Evolutionary conservation across 352 stramenopile species (phyloP), one percentile per base, ranked within the genome.

Genomic region (Pelagophyceae sp.): DNA sequence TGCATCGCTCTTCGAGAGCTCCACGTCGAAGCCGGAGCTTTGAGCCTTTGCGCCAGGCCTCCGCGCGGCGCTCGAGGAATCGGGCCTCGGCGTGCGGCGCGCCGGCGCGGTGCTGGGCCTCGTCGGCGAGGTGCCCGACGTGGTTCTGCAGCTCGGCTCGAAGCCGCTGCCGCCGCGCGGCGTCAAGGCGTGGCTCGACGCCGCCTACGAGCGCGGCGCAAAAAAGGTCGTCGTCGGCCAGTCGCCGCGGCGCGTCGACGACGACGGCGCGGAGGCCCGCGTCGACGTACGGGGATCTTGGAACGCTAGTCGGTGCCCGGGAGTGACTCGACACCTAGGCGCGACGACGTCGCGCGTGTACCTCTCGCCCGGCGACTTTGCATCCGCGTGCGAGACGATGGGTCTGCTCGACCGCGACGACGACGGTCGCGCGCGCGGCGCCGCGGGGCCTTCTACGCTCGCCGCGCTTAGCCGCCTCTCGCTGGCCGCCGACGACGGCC

Each of bases 221-320:
- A 0, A 3, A 1, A 74, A 74, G 38, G 38, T 74, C 38, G 38
- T 74, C 35, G 67, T n/a, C 0, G 35, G 5, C 17, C 33, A 33
- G 67, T 33, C 17, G 2, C 67, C 1, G 1, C 11, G 27, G 11
- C 33, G 67, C 33, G 38, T 74, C 67, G 67, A 74, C 37, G 67
- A 74, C 67, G 67, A 74, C 37, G 33, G 33, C 23, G 45, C 45
- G 45, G 45, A 11, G n/a, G n/a, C n/a, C n/a, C n/a, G n/a, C n/a
- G n/a, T n/a, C n/a, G n/a, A n/a, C n/a, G n/a, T n/a, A n/a, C n/a
- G n/a, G n/a, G n/a, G n/a, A n/a, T n/a, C n/a, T n/a, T n/a, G n/a
- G n/a, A n/a, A n/a, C n/a, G n/a, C n/a, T n/a, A n/a, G n/a, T n/a
- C n/a, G 45, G 45, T 23, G 45, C 23, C 11, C 45, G 11, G 11